Percentiles rank a stretch among this genome's conserved stretches.
phyloP scores from a whole-genome alignment of 2,329 filamentous ascomycete species.

The Paraconiothyrium sp. region DNA sequence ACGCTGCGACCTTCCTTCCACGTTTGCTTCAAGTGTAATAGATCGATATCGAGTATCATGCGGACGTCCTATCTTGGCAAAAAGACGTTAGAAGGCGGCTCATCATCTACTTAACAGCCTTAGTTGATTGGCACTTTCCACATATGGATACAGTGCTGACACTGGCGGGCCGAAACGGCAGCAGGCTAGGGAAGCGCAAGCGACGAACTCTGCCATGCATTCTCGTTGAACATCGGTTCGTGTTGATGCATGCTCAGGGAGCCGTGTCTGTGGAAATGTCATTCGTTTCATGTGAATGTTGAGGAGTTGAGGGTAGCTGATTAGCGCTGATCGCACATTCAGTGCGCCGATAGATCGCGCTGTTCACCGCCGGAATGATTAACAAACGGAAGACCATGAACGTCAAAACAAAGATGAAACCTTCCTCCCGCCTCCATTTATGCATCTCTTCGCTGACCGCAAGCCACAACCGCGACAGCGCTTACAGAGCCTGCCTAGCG shows the following conservation, averaged over 20 bases:
- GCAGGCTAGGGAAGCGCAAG: slow-evolving; percentile 1
- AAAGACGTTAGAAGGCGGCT: neutral
- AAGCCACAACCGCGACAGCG: slow-evolving; percentile 5
- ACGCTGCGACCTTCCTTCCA: neutral
- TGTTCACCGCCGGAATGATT: no score
- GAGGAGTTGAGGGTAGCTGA: neutral
- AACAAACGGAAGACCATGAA: neutral
- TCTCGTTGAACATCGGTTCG: neutral
- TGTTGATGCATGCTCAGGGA: neutral
- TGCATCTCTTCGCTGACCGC: slow-evolving; percentile 9
- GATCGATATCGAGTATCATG: neutral
- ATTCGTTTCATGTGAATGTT: neutral
- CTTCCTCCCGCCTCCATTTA: neutral
- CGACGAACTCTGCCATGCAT: slow-evolving; percentile 1
- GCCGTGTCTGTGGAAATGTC: neutral
- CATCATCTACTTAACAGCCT: neutral
- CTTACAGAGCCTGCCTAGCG: neutral
- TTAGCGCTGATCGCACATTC: neutral
- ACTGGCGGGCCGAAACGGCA: slow-evolving; percentile 1
- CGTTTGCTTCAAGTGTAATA: neutral
- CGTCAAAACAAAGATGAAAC: neutral
- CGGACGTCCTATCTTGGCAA: neutral
- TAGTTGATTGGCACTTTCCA: neutral
- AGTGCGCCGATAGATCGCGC: neutral
- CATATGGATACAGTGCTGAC: slow-evolving; percentile 4